Conservation (phyloP, 441 rosid genomes). For the Corymbia calophylla region DNA sequence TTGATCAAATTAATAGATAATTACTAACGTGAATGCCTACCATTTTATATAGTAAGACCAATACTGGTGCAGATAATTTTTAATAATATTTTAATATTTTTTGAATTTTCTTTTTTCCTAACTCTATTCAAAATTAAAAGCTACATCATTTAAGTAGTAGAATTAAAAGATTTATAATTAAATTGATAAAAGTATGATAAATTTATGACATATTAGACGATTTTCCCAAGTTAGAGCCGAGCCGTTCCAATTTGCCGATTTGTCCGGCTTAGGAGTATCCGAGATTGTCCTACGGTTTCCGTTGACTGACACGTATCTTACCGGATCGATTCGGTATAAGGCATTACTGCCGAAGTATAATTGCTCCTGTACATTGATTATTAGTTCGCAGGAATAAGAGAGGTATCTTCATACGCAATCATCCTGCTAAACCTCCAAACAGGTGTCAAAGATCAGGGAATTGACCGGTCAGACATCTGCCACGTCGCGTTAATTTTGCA, state of each 20-base stretch:
- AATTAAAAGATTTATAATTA: fast-evolving
- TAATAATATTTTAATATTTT: no score
- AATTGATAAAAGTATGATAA: fast-evolving
- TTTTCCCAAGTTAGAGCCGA: not conserved
- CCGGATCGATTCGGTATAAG: not conserved
- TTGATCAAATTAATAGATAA: fast-evolving
- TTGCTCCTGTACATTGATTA: not conserved
- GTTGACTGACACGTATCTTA: not conserved
- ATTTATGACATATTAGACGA: no score
- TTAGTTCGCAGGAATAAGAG: not conserved
- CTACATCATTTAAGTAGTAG: fast-evolving
- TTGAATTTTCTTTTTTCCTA: no score
- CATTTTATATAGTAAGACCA: fast-evolving
- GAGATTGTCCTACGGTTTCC: not conserved
- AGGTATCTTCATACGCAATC: not conserved
- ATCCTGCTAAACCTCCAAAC: not conserved
- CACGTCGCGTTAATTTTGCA: not conserved
- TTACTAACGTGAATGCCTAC: fast-evolving
- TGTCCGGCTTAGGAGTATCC: not conserved
- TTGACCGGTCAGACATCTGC: not conserved
- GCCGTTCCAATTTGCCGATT: not conserved
- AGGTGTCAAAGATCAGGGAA: not conserved
- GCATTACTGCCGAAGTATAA: not conserved
- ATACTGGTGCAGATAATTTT: fast-evolving
- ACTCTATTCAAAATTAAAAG: no score